Evolutionary conservation across 2,329 filamentous ascomycete genomes (phyloP), one percentile per base, ranked within the genome.

Genomic region (Seiridium cupressi): DNA sequence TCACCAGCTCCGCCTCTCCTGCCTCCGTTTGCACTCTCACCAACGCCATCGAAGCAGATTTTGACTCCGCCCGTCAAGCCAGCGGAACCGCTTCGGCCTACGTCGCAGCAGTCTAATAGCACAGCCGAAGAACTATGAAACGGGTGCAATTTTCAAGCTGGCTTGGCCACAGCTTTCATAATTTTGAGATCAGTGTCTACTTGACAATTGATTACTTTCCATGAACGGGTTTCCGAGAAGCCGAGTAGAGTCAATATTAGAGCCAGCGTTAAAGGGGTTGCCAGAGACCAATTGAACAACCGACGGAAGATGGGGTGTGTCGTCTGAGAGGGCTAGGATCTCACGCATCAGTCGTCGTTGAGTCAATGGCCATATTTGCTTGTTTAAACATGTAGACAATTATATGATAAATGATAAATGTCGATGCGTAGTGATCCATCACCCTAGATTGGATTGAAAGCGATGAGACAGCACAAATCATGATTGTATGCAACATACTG

Each of bases 51-150:
- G 11, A 77, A 82, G 60, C 81, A 84, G 64, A 85, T 86, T 60
- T 70, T 87, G 55, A 85, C 83, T 13, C 86, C 87, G 32, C 87
- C 86, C 2, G 77, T 85, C 64, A 87, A 90, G 75, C 76, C 79
- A 46, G 64, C 72, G 3, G 76, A 79, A 55, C 69, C 70, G 51
- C 59, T 64, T 9, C 67, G 68, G 44, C 64, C 67, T 47, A 56
- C 60, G 53, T 73, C 67, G 57, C 66, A 65, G 6, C 67, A 68
- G 32, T 69, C 62, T 9, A 60, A 61, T 38, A 57, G 64, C 35
- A 32, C 66, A 26, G 11, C 54, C 26, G 61, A 59, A 40, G 59
- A 11, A n/a, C 9, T 48, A 35, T 61, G 40, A 55, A 38, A 42
- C 38, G 13, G 18, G 42, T 26, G 32, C 36, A 38, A 13, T n/a